phyloP scores from a whole-genome alignment of 192 early-diverging fungal species.

The Cladochytrium replicatum region DNA sequence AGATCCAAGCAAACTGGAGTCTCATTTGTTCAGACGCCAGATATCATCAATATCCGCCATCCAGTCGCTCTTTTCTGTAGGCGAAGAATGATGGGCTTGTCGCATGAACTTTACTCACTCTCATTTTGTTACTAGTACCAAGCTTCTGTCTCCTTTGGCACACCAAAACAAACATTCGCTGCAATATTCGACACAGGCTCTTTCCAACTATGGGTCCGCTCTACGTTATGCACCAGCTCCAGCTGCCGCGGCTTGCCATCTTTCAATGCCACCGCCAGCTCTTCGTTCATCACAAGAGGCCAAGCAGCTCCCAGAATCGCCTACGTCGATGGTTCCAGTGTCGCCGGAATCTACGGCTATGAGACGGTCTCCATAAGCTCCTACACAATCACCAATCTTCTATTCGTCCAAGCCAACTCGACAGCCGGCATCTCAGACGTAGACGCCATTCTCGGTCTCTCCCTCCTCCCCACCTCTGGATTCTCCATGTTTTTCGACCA shows the following conservation, averaged over 20 bases:
- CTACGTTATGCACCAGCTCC: conserved; percentile 10
- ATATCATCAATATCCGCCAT: too few species aligned
- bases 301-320: conserved; percentile 9
- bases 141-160: conserved; percentile 21
- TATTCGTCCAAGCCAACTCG: conserved; percentile 18
- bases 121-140: too few species aligned
- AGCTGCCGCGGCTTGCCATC: conserved; percentile 9
- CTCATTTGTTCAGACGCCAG: too few species aligned
- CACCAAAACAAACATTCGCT: conserved; percentile 21
- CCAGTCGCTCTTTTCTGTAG: too few species aligned
- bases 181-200: conserved; percentile 39
- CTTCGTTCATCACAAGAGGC: conserved; percentile 15
- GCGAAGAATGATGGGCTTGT: too few species aligned
- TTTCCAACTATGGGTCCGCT: conserved; percentile 27
- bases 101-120: too few species aligned
- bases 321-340: conserved; percentile 28
- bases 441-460: conserved; percentile 34
- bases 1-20: too few species aligned
- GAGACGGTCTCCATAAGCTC: conserved; percentile 18
- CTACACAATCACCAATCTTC: conserved; percentile 12
- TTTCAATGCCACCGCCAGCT: conserved; percentile 15
- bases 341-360: conserved; percentile 14
- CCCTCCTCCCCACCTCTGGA: conserved; percentile 3
- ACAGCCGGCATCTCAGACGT: neutral
- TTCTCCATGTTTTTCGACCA: conserved; percentile 12